Base-by-base conservation (phyloP, 495 filamentous ascomycete species). In the Tetracladium setigerum region DNA sequence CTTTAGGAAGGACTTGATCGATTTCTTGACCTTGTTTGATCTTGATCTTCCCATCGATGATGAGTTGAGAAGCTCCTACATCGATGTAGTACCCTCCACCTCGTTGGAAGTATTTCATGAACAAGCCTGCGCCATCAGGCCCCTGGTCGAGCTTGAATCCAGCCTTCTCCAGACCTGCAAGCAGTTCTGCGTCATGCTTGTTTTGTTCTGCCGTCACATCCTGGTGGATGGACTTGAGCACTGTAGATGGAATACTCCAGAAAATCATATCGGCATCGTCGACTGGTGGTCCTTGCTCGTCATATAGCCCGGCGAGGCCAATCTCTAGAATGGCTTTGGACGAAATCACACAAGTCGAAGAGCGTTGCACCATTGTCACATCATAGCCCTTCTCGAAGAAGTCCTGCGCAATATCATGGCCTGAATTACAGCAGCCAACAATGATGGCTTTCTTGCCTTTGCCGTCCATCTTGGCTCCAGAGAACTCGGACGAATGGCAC, bases 1-100 rank as follows among this genome's bases (percentile, higher is more conserved):
- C 79, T n/a, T 72, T 55, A 0, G 75, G 68, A 5, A 36, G 6
- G 27, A 57, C 18, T 27, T 50, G 38, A 2, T 16, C 22, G 17
- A 57, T 53, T 44, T 46, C 54, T 47, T 77, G 68, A 4, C 84
- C 81, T 50, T 86, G 81, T 62, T 85, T 86, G 38, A 92, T 70
- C 51, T 80, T 81, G 60, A 95, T 73, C 62, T 85, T 86, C 14
- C 87, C 82, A 47, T 87, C 83, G 14, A 73, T 67, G 55, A 95
- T 86, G 16, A 91, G 67, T 62, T 79, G 67, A 16, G 79, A 81
- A 12, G 76, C 74, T 8, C 82, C 82, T 5, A 91, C 84, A 51
- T 92, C 87, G 57, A 90, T 84, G 52, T 89, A 88, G 59, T 89
- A 89, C 0, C 84, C 84, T 0, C 86, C 85, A 1, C 83, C 83